These are phyloP conservation scores for Crithidia bombi DNA, from an alignment of 208 protist genomes.

Conservation along the genomic window DNA sequence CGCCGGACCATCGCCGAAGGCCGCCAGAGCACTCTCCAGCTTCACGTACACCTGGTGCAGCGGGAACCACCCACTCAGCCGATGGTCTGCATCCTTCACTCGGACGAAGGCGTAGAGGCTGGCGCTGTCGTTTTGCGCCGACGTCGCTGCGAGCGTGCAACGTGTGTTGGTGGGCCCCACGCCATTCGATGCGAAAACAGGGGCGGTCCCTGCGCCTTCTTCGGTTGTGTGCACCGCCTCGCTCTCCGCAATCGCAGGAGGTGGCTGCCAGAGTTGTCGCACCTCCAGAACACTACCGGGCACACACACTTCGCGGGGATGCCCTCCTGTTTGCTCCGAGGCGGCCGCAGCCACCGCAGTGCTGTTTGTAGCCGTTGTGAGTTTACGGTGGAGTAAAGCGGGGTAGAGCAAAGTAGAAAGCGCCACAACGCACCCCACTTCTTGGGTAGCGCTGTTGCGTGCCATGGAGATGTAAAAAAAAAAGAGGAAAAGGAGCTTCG, in stretches of 20 bases:
- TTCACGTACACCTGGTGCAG: constrained; percentile 62
- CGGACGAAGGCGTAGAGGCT: constrained; percentile 66
- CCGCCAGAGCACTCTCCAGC: constrained; percentile 9
- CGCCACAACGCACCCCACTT: constrained; percentile 29
- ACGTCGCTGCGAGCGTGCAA: not conserved
- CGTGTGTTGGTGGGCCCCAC: not conserved
- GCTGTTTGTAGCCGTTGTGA: not conserved
- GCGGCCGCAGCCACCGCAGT: not conserved
- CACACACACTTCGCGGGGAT: constrained; percentile 8
- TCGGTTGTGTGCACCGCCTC: not conserved
- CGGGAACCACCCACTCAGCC: constrained; percentile 79
- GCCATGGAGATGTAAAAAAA: constrained; percentile 6
- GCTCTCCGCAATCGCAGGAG: not conserved
- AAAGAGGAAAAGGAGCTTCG: not conserved
- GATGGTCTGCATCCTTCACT: constrained; percentile 77
- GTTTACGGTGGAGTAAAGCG: constrained; percentile 25
- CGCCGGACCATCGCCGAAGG: constrained; percentile 4
- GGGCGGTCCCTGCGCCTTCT: not conserved
- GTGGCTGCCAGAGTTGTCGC: constrained; percentile 58
- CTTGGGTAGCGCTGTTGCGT: constrained; percentile 3
- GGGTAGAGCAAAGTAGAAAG: constrained; percentile 18
- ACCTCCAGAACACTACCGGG: constrained; percentile 66
- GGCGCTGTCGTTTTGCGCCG: not conserved
- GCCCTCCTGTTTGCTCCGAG: constrained; percentile 1
- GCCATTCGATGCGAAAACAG: not conserved